phyloP scores from a whole-genome alignment of 768 basidiomycete genomes.

The Rhizopogon sp. region DNA sequence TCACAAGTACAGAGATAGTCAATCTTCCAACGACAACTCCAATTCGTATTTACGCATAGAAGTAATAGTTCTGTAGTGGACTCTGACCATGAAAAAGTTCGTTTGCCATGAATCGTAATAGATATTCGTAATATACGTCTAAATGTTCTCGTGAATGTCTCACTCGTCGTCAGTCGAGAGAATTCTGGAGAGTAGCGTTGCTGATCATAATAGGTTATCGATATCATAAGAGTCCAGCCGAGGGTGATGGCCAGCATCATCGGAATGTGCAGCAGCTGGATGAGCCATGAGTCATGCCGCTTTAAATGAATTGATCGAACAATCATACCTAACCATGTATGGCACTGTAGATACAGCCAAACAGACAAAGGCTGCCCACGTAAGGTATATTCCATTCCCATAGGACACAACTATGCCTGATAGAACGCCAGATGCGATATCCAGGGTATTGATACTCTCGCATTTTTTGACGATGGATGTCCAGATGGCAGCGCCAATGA shows the following conservation, averaged over 20 bases:
- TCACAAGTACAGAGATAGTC: too few species aligned
- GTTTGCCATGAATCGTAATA: not conserved
- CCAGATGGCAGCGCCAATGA: conserved; percentile 74
- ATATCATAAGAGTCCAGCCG: not conserved
- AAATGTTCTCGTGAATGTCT: not conserved
- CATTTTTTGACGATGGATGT: conserved; percentile 67
- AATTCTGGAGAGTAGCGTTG: not conserved
- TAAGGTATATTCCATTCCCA: conserved; percentile 58
- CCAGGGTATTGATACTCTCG: conserved; percentile 49
- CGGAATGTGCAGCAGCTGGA: conserved; percentile 79
- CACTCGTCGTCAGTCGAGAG: not conserved
- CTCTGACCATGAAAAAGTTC: not conserved
- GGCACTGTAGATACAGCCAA: conserved; percentile 63
- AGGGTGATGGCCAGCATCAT: conserved; percentile 24
- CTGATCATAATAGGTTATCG: not conserved
- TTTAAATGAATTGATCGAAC: not conserved
- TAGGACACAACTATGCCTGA: conserved; percentile 61
- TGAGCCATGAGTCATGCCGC: not conserved
- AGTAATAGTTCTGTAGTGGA: not conserved
- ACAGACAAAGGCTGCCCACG: conserved; percentile 73
- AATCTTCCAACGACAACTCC: too few species aligned
- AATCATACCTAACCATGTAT: conserved; percentile 68
- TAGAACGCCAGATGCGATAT: conserved; percentile 35
- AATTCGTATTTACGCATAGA: too few species aligned
- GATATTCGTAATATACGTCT: not conserved